Conservation (phyloP, 1,284 basidiomycete genomes). For the Exobasidium cylindrosporum region DNA sequence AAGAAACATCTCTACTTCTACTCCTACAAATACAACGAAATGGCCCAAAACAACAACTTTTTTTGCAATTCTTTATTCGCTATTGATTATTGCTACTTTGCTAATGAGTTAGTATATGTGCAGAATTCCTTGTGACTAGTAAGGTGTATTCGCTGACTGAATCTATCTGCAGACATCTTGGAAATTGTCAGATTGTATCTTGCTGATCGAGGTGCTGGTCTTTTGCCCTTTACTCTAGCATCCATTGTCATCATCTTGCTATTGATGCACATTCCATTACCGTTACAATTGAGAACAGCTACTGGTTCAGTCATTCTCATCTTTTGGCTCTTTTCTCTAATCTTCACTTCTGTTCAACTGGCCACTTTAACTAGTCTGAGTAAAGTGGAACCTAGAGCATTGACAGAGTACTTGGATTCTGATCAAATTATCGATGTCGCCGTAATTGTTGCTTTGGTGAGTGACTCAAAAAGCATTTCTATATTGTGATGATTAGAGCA, state of each 20-base stretch:
- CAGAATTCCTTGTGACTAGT: constrained; percentile 37
- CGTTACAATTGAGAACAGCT: constrained; percentile 4
- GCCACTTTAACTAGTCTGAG: constrained; percentile 22
- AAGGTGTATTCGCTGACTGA: too few species aligned
- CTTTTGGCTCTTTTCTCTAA: constrained; percentile 29
- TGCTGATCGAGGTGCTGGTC: constrained; percentile 32
- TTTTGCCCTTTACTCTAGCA: constrained; percentile 36
- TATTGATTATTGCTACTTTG: constrained; percentile 30
- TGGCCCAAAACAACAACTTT: constrained; percentile 12
- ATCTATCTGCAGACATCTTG: constrained; percentile 34
- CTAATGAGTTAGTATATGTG: constrained; percentile 35
- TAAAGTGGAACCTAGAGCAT: constrained; percentile 24
- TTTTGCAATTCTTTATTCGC: constrained; percentile 26
- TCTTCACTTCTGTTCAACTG: constrained; percentile 30
- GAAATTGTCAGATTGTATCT: constrained; percentile 38
- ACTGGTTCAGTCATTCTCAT: constrained; percentile 20
- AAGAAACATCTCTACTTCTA: not conserved
- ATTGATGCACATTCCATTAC: constrained; percentile 22
- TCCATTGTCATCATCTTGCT: constrained; percentile 32
- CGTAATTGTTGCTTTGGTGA: constrained; percentile 25
- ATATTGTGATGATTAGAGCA: too few species aligned
- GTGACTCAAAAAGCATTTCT: too few species aligned
- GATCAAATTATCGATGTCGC: constrained; percentile 38
- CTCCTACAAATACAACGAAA: not conserved
- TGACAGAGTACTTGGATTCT: constrained; percentile 30